Percentiles rank a stretch among this genome's conserved stretches.
These are phyloP conservation scores for Marchantia polymorpha DNA, from an alignment of 225 moss, liverwort and hornwort species.

Conservation along the genomic window DNA sequence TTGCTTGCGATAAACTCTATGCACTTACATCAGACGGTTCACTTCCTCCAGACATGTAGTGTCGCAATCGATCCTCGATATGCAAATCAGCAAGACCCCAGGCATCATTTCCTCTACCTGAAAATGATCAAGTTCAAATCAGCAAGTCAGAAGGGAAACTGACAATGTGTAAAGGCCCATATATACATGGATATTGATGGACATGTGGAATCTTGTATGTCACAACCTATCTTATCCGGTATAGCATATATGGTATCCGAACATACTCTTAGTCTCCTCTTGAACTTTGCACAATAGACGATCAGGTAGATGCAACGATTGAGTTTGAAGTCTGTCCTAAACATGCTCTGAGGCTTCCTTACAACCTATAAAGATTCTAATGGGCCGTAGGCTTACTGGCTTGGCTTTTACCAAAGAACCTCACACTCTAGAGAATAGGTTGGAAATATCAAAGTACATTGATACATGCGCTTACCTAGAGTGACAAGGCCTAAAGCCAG, in stretches of 20 bases:
- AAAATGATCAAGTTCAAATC: background rate
- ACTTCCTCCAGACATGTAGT: constrained; percentile 91
- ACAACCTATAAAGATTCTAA: too few species aligned
- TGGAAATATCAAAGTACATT: background rate
- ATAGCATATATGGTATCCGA: too few species aligned
- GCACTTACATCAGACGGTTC: constrained; percentile 60
- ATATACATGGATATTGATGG: too few species aligned
- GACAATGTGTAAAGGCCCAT: background rate
- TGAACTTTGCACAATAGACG: too few species aligned
- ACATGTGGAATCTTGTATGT: too few species aligned
- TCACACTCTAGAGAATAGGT: background rate
- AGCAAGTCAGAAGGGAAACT: background rate
- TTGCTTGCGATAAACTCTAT: background rate
- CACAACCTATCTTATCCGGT: too few species aligned
- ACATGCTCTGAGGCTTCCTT: too few species aligned
- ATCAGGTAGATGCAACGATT: too few species aligned
- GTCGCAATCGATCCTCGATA: constrained; percentile 89
- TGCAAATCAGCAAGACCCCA: constrained; percentile 97
- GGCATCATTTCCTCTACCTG: constrained; percentile 88
- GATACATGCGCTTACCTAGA: constrained; percentile 37
- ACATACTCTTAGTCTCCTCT: too few species aligned
- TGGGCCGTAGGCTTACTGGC: background rate
- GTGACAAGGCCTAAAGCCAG: constrained; percentile 95
- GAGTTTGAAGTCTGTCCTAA: too few species aligned
- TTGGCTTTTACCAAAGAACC: background rate